A percentile compares a stretch with the other conserved stretches of the same genome.
phyloP scores from a whole-genome alignment of 192 early-diverging fungal species.

The Coemansia sp. region DNA sequence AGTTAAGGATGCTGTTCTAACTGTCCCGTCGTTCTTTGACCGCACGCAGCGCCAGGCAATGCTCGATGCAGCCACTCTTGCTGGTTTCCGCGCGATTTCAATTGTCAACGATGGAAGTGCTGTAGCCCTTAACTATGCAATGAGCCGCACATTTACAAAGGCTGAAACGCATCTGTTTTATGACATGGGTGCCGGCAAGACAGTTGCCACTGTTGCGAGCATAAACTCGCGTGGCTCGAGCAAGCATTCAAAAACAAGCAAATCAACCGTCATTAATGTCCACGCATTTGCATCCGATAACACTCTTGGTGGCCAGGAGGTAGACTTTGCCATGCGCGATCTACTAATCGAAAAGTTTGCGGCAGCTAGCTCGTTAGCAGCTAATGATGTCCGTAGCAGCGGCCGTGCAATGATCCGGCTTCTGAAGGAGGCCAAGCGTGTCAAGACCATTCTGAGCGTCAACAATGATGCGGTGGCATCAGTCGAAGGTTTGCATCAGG shows the following conservation, averaged over 20 bases:
- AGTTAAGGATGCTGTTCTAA: conserved; percentile 87
- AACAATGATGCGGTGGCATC: conserved; percentile 85
- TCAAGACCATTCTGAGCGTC: conserved; percentile 95
- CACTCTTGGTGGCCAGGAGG: conserved; percentile 81
- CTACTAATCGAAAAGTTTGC: conserved; percentile 78
- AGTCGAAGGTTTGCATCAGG: conserved; percentile 85
- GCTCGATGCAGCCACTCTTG: conserved; percentile 90
- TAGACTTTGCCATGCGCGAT: conserved; percentile 82
- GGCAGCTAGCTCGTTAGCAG: conserved; percentile 48
- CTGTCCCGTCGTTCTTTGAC: conserved; percentile 89
- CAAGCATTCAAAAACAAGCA: conserved; percentile 57
- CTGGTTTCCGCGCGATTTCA: conserved; percentile 74
- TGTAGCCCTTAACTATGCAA: conserved; percentile 92
- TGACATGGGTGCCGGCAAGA: conserved; percentile 97
- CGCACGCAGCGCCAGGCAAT: conserved; percentile 90
- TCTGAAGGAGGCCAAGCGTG: conserved; percentile 89
- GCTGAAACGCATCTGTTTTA: conserved; percentile 86
- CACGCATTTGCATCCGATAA: conserved; percentile 78
- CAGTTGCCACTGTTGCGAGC: conserved; percentile 80
- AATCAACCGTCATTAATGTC: conserved; percentile 70
- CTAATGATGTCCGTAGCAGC: conserved; percentile 57
- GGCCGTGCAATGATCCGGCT: conserved; percentile 86
- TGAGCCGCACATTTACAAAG: conserved; percentile 62
- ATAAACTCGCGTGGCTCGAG: conserved; percentile 61
- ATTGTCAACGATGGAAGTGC: conserved; percentile 95